Evolutionary conservation across 1,284 basidiomycete species (phyloP).

Genomic region (Volvariella surrecta): DNA sequence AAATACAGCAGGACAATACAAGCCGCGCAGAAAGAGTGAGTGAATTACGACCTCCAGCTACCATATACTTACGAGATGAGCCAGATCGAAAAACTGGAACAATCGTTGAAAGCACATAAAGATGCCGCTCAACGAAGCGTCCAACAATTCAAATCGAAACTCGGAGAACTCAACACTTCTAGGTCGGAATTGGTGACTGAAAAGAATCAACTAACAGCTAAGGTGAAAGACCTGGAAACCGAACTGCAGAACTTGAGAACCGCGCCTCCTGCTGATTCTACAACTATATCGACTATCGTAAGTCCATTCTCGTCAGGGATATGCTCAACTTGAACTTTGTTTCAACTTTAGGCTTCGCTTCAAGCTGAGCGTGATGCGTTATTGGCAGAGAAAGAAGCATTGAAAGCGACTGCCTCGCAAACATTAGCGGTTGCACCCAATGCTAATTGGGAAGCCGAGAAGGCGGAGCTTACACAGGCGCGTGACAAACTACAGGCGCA

Average conservation of each 20-base stretch:
- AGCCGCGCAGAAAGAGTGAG: constrained; percentile 5
- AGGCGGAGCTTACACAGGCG: constrained; percentile 41
- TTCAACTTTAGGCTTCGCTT: constrained; percentile 35
- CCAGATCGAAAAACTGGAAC: constrained; percentile 25
- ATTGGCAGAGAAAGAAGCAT: constrained; percentile 48
- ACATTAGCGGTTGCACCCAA: constrained; percentile 20
- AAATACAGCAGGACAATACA: constrained; percentile 16
- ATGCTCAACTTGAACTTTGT: neutral
- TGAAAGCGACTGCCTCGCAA: constrained; percentile 18
- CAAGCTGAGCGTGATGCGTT: constrained; percentile 53
- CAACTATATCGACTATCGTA: constrained; percentile 28
- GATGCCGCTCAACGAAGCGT: constrained; percentile 24
- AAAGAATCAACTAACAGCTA: constrained; percentile 25
- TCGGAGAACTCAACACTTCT: constrained; percentile 25
- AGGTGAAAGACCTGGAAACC: constrained; percentile 26
- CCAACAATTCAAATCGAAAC: constrained; percentile 22
- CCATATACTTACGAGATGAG: constrained; percentile 10
- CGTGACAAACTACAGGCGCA: constrained; percentile 52
- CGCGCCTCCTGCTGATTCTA: constrained; percentile 22
- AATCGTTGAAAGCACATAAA: constrained; percentile 25
- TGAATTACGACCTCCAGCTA: constrained; percentile 3
- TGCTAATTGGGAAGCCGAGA: constrained; percentile 47
- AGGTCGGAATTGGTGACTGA: constrained; percentile 24
- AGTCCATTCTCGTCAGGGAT: constrained; percentile 14
- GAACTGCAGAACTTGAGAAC: constrained; percentile 22